Evolutionary conservation across 495 filamentous ascomycete genomes (phyloP), one percentile per base, ranked within the genome.

Genomic region (Aspergillus sclerotiicarbonarius): DNA sequence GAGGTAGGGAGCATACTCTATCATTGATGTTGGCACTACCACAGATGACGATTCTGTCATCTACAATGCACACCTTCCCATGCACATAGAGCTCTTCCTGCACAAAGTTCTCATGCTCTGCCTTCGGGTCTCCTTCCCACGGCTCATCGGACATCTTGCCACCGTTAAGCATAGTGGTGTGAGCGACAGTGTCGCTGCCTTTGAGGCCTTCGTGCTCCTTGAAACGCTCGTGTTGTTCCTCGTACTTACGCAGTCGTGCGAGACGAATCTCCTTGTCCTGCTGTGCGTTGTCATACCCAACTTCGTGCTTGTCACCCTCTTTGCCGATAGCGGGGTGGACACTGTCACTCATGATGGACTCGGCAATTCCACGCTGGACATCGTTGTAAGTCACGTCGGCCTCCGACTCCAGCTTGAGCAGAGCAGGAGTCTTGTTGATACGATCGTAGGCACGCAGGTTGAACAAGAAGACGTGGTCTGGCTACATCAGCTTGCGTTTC

Each of bases 31-130:
- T 97, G 41, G 89, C 87, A 53, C 84, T 89, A 15, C 93, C 93
- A 67, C 92, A 96, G 55, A 96, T 87, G 21, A 85, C 86, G 37
- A 88, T 80, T 37, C 83, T 80, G 66, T 96, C 91, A 65, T 96
- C 92, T 13, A 86, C 90, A 60, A 96, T 96, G 57, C 90, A 80
- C 32, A 94, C 79, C 72, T 97, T 97, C 39, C 84, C 88, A 67
- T 98, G 93, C 37, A 96, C 83, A 62, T 97, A 98, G 0, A 97
- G 80, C 76, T 98, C 91, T 68, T 98, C 93, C 65, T 96, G 92
- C 48, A 96, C 84, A 74, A 96, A 90, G 62, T 94, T 91, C 21
- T 88, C 82, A 60, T 88, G 85, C 65, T 97, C 93, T 13, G 80
- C 80, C 56, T 92, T 81, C 0, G 83, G 75, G 8, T 87, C 79